Evolutionary conservation across 225 moss, liverwort and hornwort species (phyloP).

Genomic region (Sphagnum tenellum): DNA sequence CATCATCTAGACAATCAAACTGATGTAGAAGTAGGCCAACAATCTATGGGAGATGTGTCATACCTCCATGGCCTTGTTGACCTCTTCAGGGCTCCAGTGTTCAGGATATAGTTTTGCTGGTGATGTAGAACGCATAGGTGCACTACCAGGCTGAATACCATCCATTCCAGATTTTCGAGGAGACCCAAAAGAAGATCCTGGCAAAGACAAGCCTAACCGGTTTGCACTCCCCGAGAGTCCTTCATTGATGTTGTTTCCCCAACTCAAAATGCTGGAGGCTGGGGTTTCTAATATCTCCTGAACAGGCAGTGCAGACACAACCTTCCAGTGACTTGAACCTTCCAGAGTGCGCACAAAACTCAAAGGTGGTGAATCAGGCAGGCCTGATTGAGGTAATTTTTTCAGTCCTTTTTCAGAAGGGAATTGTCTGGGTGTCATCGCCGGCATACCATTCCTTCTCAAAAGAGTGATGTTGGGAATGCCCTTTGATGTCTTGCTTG

Average conservation of each 20-base stretch:
- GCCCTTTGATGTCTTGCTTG: conserved; percentile 20
- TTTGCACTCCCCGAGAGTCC: conserved; percentile 16
- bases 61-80: conserved; percentile 35
- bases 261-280: conserved; percentile 6
- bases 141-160: conserved; percentile 6
- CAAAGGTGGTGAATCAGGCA: conserved; percentile 23
- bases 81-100: conserved; percentile 33
- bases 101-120: conserved; percentile 35
- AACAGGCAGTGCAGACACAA: conserved; percentile 8
- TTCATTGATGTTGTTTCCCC: conserved; percentile 5
- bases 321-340: conserved; percentile 30
- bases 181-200: conserved; percentile 18
- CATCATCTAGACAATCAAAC: not conserved
- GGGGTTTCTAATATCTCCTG: conserved; percentile 5
- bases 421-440: conserved; percentile 21
- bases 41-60: not conserved
- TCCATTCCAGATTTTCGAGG: conserved; percentile 14
- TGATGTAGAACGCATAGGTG: conserved; percentile 13
- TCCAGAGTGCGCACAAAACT: conserved; percentile 12
- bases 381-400: conserved; percentile 18
- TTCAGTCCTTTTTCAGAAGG: conserved; percentile 16
- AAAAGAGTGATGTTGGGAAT: conserved; percentile 7
- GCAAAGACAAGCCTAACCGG: conserved; percentile 29
- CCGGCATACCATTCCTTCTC: conserved; percentile 20
- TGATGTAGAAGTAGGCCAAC: not conserved